Evolutionary conservation across 345 rosid genomes (phyloP).

Genomic region (Populus tremula): DNA sequence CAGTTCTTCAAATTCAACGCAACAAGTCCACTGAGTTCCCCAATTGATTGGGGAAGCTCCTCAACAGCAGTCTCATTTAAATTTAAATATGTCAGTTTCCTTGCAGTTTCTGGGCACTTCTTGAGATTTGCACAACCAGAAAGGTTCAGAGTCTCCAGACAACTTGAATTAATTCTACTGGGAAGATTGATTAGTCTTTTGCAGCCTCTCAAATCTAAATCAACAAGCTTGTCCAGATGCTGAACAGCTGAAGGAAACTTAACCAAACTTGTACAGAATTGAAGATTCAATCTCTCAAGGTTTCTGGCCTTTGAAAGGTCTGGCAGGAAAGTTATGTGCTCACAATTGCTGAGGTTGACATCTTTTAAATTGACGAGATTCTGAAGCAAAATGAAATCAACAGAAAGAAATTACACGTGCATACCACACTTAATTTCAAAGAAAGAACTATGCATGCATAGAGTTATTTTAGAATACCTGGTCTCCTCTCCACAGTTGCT

Average conservation of each 20-base stretch:
- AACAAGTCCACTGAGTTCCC: background rate
- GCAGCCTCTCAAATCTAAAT: background rate
- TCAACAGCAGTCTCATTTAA: background rate
- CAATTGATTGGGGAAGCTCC: slow-evolving; percentile 9
- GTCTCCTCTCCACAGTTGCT: slow-evolving; percentile 6
- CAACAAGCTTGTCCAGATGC: background rate
- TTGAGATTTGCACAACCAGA: slow-evolving; percentile 5
- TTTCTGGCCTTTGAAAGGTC: background rate
- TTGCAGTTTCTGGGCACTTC: background rate
- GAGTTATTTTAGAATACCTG: background rate
- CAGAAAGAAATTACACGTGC: no score
- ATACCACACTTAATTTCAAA: no score
- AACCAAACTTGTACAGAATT: background rate
- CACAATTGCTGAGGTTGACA: background rate
- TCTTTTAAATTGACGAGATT: slow-evolving; percentile 5
- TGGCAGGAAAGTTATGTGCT: background rate
- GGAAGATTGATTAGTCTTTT: no score
- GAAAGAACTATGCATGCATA: no score
- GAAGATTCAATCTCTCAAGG: background rate
- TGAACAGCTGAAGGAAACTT: background rate
- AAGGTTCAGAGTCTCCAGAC: slow-evolving; percentile 10
- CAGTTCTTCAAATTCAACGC: slow-evolving; percentile 1
- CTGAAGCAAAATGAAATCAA: background rate
- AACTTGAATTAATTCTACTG: background rate
- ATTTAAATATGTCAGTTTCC: slow-evolving; percentile 1